Percentiles rank a stretch among this genome's conserved stretches.
Evolutionary conservation across 768 basidiomycete genomes (phyloP).

Genomic region (Saitozyma podzolica): DNA sequence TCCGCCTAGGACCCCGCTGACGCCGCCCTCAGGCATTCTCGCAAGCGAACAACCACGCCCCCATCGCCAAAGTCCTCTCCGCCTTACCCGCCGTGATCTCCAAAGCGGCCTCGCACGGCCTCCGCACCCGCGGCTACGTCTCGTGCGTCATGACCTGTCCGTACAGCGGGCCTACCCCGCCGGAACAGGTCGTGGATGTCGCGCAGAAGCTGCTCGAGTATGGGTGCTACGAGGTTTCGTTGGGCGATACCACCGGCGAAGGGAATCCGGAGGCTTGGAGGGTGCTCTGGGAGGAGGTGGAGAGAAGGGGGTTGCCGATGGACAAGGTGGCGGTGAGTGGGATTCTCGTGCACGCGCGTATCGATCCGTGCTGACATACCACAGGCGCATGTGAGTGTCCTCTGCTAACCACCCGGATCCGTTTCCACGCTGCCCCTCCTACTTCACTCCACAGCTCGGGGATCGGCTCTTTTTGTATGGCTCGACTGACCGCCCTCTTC

Average conservation of each 20-base stretch:
- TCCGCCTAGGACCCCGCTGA: neutral
- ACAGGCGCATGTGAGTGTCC: constrained; percentile 23
- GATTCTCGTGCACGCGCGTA: neutral
- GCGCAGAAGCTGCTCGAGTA: constrained; percentile 72
- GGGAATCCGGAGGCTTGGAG: constrained; percentile 71
- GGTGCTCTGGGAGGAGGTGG: constrained; percentile 70
- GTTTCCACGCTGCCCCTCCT: too few relatives aligned
- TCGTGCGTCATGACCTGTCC: constrained; percentile 77
- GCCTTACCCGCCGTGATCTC: constrained; percentile 65
- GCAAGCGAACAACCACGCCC: constrained; percentile 78
- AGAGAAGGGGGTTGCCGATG: constrained; percentile 61
- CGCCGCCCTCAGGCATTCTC: constrained; percentile 59
- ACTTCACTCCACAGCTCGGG: too few relatives aligned
- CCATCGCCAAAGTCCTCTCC: constrained; percentile 68
- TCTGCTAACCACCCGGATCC: neutral
- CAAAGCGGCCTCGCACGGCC: constrained; percentile 66
- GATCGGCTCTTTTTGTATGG: neutral
- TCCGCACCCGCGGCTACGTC: constrained; percentile 70
- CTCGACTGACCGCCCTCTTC: neutral
- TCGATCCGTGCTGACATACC: constrained; percentile 6
- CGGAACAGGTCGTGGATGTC: constrained; percentile 66
- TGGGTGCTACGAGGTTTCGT: constrained; percentile 84
- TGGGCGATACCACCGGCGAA: constrained; percentile 88
- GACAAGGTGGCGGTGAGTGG: constrained; percentile 62
- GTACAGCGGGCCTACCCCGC: constrained; percentile 75